Evolutionary conservation across 495 filamentous ascomycete species (phyloP), one percentile per base, ranked within the genome.

Genomic region (Podospora tetraspora): DNA sequence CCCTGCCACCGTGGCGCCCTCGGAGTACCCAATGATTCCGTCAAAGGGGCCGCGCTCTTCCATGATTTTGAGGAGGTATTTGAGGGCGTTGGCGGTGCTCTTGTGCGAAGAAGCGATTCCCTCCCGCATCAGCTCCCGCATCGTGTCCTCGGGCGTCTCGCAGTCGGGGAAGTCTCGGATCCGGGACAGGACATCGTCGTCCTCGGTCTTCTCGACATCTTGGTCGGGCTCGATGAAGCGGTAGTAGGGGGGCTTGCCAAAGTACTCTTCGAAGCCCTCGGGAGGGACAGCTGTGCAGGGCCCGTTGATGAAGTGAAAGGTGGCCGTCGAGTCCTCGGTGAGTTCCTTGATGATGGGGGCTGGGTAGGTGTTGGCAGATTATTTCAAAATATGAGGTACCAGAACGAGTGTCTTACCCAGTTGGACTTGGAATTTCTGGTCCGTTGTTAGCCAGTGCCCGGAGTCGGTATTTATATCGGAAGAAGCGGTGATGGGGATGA

Each of bases 21-120:
- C 87, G 0, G 87, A 89, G 66, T 87, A 89, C 0, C 86, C 86
- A 62, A 89, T 84, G 59, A 89, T 82, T 60, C 75, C 80, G 57
- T 84, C 80, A 57, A 84, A 85, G 0, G 83, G 82, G 0, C 83
- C 83, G 11, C 83, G 77, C 66, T 85, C 79, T 12, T 84, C 76
- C 78, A 85, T 82, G 62, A 84, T 78, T 24, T 81, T 76, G 37
- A 81, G 64, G 13, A 85, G 73, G 56, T 77, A 81, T 61, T 82
- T 78, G 29, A 84, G 74, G 0, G 81, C 80, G 32, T 79, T 74
- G 63, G 78, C 72, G 16, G 79, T 79, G 67, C 80, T 81, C 30
- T 73, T 60, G 21, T 81, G 79, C 61, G 76, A 80, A 64, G 76
- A 77, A 2, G 79, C 79, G 25, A 84, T 72, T 30, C 82, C 82